A percentile compares a stretch with the other conserved stretches of the same genome.
These are phyloP conservation scores for Aureobasidium sp. DNA, from an alignment of 2,329 filamentous ascomycete species.

Conservation along the genomic window DNA sequence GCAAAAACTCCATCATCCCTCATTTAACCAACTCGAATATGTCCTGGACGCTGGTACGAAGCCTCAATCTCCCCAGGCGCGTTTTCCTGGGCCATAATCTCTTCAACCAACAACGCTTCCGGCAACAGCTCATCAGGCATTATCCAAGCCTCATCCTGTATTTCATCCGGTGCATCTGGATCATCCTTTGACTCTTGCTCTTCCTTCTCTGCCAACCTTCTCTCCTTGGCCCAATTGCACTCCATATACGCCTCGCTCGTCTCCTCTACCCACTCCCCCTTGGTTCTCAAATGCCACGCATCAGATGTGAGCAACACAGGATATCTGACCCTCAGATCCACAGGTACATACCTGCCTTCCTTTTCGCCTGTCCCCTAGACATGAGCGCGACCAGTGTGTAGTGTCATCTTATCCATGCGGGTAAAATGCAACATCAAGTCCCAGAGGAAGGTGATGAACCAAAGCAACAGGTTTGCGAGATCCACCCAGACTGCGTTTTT, in stretches of 20 bases:
- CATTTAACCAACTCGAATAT: constrained; percentile 11
- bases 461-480: constrained; percentile 73
- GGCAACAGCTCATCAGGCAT: not conserved
- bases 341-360: not conserved
- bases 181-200: not conserved
- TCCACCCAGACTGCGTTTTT: constrained; percentile 81
- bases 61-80: not conserved
- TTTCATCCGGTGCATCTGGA: not conserved
- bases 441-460: constrained; percentile 70
- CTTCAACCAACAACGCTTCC: not conserved
- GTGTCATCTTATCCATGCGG: constrained; percentile 57
- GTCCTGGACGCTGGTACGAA: not conserved
- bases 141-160: not conserved
- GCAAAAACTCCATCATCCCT: not conserved
- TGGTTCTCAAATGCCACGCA: constrained; percentile 1
- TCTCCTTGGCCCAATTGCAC: not conserved
- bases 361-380: not conserved
- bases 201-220: not conserved
- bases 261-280: not conserved
- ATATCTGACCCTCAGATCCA: not conserved
- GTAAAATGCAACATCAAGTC: constrained; percentile 66
- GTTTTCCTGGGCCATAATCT: not conserved
- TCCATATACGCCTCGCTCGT: not conserved
- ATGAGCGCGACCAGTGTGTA: constrained; percentile 47
- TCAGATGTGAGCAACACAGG: not conserved